Conservation (phyloP, 345 rosid genomes). For the Acer yangbiense region DNA sequence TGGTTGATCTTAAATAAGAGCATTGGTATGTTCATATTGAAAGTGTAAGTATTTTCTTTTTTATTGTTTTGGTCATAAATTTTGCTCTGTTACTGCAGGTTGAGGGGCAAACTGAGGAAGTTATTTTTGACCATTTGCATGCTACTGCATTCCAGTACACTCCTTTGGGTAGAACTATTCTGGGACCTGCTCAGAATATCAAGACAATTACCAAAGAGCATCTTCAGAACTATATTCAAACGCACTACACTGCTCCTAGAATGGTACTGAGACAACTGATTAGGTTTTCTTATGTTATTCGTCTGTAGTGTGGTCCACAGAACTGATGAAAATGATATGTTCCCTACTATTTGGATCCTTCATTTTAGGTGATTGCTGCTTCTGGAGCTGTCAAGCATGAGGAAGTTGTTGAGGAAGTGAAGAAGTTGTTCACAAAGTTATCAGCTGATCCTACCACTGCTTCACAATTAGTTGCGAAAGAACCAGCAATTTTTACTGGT, state of each 20-base stretch:
- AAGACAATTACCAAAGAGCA: constrained; percentile 73
- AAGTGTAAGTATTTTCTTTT: background rate
- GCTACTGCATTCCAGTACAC: constrained; percentile 95
- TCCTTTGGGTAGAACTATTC: constrained; percentile 92
- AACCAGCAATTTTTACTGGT: constrained; percentile 89
- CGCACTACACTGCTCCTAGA: constrained; percentile 98
- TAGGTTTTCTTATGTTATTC: background rate
- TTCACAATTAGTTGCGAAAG: constrained; percentile 78
- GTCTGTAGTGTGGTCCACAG: background rate
- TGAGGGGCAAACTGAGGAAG: constrained; percentile 93
- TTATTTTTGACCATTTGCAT: constrained; percentile 93
- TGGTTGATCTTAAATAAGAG: background rate
- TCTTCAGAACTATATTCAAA: constrained; percentile 79
- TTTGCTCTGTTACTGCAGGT: constrained; percentile 44
- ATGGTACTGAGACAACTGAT: constrained; percentile 53
- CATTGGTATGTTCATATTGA: background rate
- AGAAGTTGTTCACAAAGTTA: constrained; percentile 76
- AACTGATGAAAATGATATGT: background rate
- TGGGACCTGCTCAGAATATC: constrained; percentile 88
- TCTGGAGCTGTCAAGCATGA: constrained; percentile 99
- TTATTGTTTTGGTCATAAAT: background rate
- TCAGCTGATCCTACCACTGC: constrained; percentile 87
- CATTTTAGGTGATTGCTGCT: constrained; percentile 81
- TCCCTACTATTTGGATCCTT: constrained; percentile 11
- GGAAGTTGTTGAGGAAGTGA: constrained; percentile 87